Evolutionary conservation across 2,329 filamentous ascomycete genomes (phyloP), one percentile per base, ranked within the genome.

Genomic region (Chrysoporthe austroafricana): DNA sequence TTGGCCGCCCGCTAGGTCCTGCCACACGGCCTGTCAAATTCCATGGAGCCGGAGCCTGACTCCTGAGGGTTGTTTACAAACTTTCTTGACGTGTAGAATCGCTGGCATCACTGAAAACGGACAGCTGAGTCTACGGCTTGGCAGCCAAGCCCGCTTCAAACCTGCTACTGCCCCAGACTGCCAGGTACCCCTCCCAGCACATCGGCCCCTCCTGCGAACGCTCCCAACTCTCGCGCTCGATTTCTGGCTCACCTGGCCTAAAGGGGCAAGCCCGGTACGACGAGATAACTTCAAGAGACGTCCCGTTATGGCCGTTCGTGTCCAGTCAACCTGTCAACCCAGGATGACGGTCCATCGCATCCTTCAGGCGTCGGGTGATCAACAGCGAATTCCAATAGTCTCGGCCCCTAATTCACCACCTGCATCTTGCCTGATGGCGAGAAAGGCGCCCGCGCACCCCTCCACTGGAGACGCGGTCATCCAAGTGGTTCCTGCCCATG

Each of bases 351-450:
- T 57, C 46, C 65, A 64, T 67, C 57, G 62, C 65, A 56, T 67
- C 62, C 65, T 64, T 67, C 68, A 58, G 42, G 50, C 48, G 52
- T 60, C 65, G 65, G 61, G 44, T 69, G 68, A 64, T 69, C 62
- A 67, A 59, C 66, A 54, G 50, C 66, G 26, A 64, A 34, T 60
- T 54, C 63, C 69, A 64, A 69, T 70, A 70, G 69, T 69, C 59
- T 66, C 66, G 63, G 64, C 61, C 62, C 64, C 63, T 66, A 64
- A 54, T 48, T 63, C 69, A 70, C 66, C 68, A 68, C 62, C 67
- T 66, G 69, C 69, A 69, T 61, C 66, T 60, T 64, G 61, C 62
- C 57, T 69, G 66, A 63, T 68, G 64, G 64, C 52, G 69, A 71
- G 71, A 63, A 66, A 63, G 66, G 62, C 70, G 67, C 63, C 64